Evolutionary conservation across 345 rosid genomes (phyloP).

Genomic region (Salix arbutifolia): DNA sequence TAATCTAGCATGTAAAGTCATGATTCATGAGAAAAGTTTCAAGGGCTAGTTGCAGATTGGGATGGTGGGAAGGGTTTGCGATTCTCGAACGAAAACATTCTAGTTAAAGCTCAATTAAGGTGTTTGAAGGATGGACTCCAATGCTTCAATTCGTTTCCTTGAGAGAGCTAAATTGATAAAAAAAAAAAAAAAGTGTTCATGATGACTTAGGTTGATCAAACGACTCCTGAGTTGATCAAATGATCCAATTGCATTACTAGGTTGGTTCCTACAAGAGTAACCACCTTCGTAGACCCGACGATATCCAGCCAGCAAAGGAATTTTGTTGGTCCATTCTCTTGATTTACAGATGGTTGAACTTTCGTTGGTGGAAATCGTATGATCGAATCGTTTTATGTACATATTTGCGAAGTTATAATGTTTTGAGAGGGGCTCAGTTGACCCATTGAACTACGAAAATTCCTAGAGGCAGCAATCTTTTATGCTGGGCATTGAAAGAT

Average conservation of each 20-base stretch:
- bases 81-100: background rate
- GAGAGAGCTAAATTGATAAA: too few species aligned
- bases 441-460: too few species aligned
- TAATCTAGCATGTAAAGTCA: background rate
- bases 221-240: too few species aligned
- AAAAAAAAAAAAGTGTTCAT: too few species aligned
- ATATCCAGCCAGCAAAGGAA: background rate
- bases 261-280: background rate
- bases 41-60: background rate
- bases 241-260: background rate
- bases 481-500: too few species aligned
- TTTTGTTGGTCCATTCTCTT: background rate
- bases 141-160: too few species aligned
- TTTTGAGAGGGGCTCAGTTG: too few species aligned
- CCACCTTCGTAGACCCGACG: background rate
- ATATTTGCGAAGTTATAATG: too few species aligned
- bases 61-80: background rate
- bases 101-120: background rate
- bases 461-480: too few species aligned
- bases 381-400: too few species aligned
- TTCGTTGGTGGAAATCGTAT: background rate
- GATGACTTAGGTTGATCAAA: too few species aligned
- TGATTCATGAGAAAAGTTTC: background rate
- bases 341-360: background rate
- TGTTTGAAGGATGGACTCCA: too few species aligned